Evolutionary conservation across 805 yeast species (phyloP).

Genomic region (Wickerhamomyces chaumierensis): DNA sequence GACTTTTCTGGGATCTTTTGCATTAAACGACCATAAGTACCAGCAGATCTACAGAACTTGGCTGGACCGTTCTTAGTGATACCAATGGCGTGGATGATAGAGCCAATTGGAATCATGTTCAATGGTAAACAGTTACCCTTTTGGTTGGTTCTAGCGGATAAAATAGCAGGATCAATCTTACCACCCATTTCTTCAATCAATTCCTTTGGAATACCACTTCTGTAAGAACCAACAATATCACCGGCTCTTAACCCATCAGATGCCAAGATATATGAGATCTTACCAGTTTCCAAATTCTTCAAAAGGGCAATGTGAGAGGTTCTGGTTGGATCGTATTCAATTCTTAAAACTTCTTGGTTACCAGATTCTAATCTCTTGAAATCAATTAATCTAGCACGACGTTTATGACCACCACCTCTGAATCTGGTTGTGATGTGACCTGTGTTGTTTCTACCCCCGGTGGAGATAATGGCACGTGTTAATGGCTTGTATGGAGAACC

Average conservation of each 20-base stretch:
- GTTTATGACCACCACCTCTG: conserved; percentile 94
- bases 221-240: conserved; percentile 79
- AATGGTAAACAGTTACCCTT: conserved; percentile 94
- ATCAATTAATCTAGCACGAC: conserved; percentile 78
- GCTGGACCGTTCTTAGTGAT: conserved; percentile 68
- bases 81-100: conserved; percentile 82
- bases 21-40: conserved; percentile 81
- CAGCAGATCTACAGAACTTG: conserved; percentile 87
- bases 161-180: conserved; percentile 79
- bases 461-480: conserved; percentile 59
- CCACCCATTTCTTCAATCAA: conserved; percentile 82
- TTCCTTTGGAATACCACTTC: conserved; percentile 75
- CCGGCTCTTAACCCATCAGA: conserved; percentile 90
- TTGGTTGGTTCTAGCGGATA: conserved; percentile 77
- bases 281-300: conserved; percentile 48
- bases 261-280: conserved; percentile 74
- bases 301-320: conserved; percentile 86
- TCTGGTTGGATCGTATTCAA: conserved; percentile 94
- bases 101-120: conserved; percentile 88
- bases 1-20: conserved; percentile 63
- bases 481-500: conserved; percentile 72
- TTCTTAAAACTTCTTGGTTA: conserved; percentile 67
- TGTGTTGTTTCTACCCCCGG: conserved; percentile 81
- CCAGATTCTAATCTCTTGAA: conserved; percentile 59
- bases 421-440: conserved; percentile 90